Percentiles rank a stretch among this genome's conserved stretches.
Conservation (phyloP, 2,329 filamentous ascomycete species). For the Helotiales sp. region DNA sequence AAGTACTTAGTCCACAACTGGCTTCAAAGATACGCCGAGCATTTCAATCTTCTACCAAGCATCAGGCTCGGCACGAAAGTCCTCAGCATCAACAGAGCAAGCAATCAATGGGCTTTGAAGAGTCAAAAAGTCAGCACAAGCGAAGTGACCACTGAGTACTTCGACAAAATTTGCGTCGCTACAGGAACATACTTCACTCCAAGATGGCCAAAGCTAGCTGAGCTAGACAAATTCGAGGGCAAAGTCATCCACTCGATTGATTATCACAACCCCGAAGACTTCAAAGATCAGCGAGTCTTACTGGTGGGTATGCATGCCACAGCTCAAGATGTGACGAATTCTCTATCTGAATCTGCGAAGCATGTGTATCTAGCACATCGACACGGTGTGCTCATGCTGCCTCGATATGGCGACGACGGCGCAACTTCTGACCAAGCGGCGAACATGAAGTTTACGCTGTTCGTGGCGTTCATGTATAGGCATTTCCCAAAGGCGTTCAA, state of each 20-base stretch:
- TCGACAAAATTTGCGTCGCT: slow-evolving; percentile 7
- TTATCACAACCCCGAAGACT: not conserved
- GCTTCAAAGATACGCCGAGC: not conserved
- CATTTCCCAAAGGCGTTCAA: not conserved
- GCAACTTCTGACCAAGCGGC: not conserved
- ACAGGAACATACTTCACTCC: slow-evolving; percentile 1
- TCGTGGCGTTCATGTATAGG: slow-evolving; percentile 3
- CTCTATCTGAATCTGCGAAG: not conserved
- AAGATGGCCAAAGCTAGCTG: not conserved
- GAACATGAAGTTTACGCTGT: not conserved
- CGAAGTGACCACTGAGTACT: not conserved
- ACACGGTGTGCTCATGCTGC: not conserved
- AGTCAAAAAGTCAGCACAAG: not conserved
- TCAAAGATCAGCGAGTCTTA: slow-evolving; percentile 10
- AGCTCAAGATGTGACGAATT: slow-evolving; percentile 9
- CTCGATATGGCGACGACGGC: not conserved
- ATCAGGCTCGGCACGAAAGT: slow-evolving; percentile 7
- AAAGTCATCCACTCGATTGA: slow-evolving; percentile 7
- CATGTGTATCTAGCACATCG: slow-evolving; percentile 5
- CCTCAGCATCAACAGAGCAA: not conserved
- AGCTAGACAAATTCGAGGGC: not conserved
- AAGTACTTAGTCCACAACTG: not conserved
- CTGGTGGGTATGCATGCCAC: slow-evolving; percentile 6
- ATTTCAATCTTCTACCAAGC: not conserved
- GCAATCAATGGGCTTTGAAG: not conserved